Base-by-base conservation (phyloP, 192 early-diverging fungal genomes). In the Oehlia diaphana region DNA sequence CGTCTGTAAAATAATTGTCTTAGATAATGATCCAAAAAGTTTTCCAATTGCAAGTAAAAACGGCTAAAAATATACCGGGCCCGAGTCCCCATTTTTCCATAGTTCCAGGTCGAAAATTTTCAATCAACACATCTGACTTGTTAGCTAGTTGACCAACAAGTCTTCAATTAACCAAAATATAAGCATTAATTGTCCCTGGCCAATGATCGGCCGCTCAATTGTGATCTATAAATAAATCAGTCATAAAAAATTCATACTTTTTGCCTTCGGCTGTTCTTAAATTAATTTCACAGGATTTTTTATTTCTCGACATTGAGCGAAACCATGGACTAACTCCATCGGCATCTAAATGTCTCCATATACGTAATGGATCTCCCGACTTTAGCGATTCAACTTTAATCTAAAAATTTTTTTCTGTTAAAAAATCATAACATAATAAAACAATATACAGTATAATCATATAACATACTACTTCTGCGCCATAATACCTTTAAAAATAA, bases 51-150 rank as follows among this genome's bases (percentile, higher is more conserved):
- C 6, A n/a, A 21, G 16, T 16, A 79, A 31, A 23, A 26, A 28
- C 26, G 33, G 28, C 9, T 70, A 26, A 58, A 31, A 53, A 42
- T 64, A 63, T 79, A 84, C 83, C 84, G 31, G 87, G 87, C 2
- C 88, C 88, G 69, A 89, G 77, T 33, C 87, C 87, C 87, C 87
- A 89, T 78, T 88, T 89, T 71, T 89, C 85, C 84, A 89, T 84
- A 14, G 83, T 86, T 49, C 85, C 87, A 49, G 88, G 88, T 21
- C 83, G 83, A 78, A 88, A 89, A 61, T 89, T 89, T 69, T 89
- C 88, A 63, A 89, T 82, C 14, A 89, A 68, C 10, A 89, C 86
- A 78, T 89, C 86, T 10, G 81, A 84, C 39, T 44, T 80, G 26
- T 80, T 49, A 50, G 76, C 76, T 35, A 77, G 50, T 49, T 77